Evolutionary conservation across 768 basidiomycete genomes (phyloP).

Genomic region (Fomitopsis serialis): DNA sequence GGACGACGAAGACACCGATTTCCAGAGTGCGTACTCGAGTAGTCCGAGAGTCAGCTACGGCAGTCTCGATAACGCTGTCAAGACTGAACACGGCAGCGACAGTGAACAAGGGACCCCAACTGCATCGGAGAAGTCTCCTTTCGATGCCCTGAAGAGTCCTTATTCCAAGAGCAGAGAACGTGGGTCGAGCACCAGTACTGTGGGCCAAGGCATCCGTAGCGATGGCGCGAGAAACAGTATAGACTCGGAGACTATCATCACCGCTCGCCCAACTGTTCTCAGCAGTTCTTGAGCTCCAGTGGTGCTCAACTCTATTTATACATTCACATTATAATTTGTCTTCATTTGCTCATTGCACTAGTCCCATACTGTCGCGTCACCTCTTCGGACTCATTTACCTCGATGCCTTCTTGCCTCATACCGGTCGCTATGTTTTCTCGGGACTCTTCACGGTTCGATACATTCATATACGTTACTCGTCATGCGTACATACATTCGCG

Average conservation of each 20-base stretch:
- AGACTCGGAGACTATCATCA: constrained; percentile 33
- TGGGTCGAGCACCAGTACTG: constrained; percentile 48
- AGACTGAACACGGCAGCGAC: constrained; percentile 8
- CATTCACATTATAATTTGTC: constrained; percentile 13
- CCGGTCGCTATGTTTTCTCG: not conserved
- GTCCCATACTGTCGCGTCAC: not conserved
- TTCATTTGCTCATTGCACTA: constrained; percentile 2
- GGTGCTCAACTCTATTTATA: constrained; percentile 12
- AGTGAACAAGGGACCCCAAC: constrained; percentile 22
- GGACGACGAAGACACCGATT: constrained; percentile 81
- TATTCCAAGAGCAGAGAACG: constrained; percentile 43
- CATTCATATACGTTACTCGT: constrained; percentile 9
- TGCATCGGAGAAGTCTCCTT: constrained; percentile 16
- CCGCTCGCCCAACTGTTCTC: constrained; percentile 10
- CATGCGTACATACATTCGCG: constrained; percentile 5
- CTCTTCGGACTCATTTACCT: not conserved
- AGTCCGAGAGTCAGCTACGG: constrained; percentile 68
- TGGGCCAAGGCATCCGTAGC: constrained; percentile 34
- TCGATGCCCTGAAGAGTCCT: constrained; percentile 21
- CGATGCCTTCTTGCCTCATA: not conserved
- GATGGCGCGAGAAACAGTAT: constrained; percentile 28
- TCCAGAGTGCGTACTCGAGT: constrained; percentile 80
- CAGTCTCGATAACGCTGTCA: constrained; percentile 30
- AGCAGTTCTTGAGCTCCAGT: constrained; percentile 13
- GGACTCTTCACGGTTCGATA: constrained; percentile 2